A percentile compares a stretch with the other conserved stretches of the same genome.
These are phyloP conservation scores for Cutaneotrichosporon dermatis DNA, from an alignment of 1,284 basidiomycete genomes.

Conservation along the genomic window DNA sequence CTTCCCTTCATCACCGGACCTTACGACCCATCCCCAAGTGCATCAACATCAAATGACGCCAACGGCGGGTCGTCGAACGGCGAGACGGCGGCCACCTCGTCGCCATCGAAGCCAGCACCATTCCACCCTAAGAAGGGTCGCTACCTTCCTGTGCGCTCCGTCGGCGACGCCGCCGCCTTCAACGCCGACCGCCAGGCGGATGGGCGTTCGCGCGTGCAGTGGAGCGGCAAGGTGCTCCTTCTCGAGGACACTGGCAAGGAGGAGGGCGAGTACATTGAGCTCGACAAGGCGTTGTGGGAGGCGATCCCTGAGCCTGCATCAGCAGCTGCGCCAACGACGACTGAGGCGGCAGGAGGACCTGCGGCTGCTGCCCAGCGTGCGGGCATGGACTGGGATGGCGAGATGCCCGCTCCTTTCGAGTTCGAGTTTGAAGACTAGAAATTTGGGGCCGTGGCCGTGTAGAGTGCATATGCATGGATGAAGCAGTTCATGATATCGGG, in stretches of 20 bases:
- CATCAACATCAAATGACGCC: background rate
- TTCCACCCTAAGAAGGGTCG: constrained; percentile 16
- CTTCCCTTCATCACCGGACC: constrained; percentile 63
- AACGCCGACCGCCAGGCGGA: constrained; percentile 17
- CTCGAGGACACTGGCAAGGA: constrained; percentile 57
- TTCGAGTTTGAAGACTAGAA: constrained; percentile 42
- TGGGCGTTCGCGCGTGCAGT: constrained; percentile 16
- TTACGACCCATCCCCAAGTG: constrained; percentile 10
- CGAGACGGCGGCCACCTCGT: background rate
- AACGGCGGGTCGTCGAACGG: background rate
- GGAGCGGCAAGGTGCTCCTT: constrained; percentile 70
- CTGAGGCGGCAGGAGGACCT: constrained; percentile 33
- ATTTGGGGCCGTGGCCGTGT: constrained; percentile 3
- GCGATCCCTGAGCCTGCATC: constrained; percentile 36
- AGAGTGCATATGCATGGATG: constrained; percentile 9
- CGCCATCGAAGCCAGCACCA: background rate
- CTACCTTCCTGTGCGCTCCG: constrained; percentile 17
- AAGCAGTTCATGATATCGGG: background rate
- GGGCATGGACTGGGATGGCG: constrained; percentile 62
- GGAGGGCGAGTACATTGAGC: constrained; percentile 63
- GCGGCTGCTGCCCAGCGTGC: constrained; percentile 31
- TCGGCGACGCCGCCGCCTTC: constrained; percentile 18
- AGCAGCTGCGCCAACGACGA: constrained; percentile 18
- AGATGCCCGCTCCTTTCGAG: constrained; percentile 59
- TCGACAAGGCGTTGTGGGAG: constrained; percentile 52